Percentiles rank a stretch among this genome's conserved stretches.
These are phyloP conservation scores for Ziziphus jujuba DNA, from an alignment of 306 rosid genomes.

Conservation along the genomic window DNA sequence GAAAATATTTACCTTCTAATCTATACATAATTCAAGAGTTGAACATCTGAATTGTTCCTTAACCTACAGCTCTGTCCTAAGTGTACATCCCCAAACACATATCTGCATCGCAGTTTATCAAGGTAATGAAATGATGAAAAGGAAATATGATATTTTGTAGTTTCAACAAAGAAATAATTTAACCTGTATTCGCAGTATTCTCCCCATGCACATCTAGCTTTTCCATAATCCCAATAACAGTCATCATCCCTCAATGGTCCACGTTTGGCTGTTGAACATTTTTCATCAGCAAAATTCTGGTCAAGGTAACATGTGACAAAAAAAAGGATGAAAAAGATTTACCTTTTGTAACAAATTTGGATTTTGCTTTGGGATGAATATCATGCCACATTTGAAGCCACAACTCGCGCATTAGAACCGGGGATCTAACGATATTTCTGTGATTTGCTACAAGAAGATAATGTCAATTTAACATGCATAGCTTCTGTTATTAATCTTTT, in stretches of 20 bases:
- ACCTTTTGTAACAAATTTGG: constrained; percentile 89
- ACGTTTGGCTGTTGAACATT: constrained; percentile 71
- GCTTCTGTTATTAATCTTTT: background rate
- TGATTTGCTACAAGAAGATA: constrained; percentile 78
- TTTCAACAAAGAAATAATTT: constrained; percentile 4
- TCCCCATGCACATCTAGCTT: constrained; percentile 97
- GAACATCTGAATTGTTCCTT: constrained; percentile 57
- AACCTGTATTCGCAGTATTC: constrained; percentile 98
- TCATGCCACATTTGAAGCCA: constrained; percentile 99
- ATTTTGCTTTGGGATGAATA: constrained; percentile 73
- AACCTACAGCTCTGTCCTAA: constrained; percentile 98
- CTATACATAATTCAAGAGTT: constrained; percentile 66
- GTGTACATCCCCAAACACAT: constrained; percentile 96
- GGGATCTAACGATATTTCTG: constrained; percentile 94
- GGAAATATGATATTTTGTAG: background rate
- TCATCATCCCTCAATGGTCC: constrained; percentile 95
- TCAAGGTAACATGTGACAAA: constrained; percentile 21
- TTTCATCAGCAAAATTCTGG: constrained; percentile 26
- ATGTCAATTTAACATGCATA: constrained; percentile 33
- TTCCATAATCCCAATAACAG: constrained; percentile 99
- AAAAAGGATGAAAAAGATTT: constrained; percentile 1
- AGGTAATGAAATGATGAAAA: background rate
- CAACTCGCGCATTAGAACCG: constrained; percentile 90
- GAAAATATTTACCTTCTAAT: constrained; percentile 49
- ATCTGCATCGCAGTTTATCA: constrained; percentile 49